Conservation (phyloP, 2,329 filamentous ascomycete genomes). For the Lithohypha guttulata region DNA sequence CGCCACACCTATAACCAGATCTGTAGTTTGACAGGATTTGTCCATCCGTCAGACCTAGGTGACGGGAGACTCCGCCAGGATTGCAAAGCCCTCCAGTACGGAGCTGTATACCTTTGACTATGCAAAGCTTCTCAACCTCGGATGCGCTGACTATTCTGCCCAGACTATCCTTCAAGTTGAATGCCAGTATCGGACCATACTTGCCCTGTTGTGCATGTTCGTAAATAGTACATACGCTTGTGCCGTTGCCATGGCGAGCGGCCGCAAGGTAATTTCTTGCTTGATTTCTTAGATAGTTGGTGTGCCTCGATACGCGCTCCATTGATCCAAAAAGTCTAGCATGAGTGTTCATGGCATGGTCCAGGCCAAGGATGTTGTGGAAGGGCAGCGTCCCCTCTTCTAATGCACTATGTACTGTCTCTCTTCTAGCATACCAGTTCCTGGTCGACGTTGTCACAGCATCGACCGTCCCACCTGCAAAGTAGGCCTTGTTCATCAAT, state of each 20-base stretch:
- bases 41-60: slow-evolving; percentile 62
- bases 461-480: slow-evolving; percentile 90
- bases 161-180: slow-evolving; percentile 62
- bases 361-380: slow-evolving; percentile 77
- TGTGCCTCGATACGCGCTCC: slow-evolving; percentile 58
- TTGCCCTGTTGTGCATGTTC: slow-evolving; percentile 27
- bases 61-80: slow-evolving; percentile 69
- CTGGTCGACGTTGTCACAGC: slow-evolving; percentile 70
- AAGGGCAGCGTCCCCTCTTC: slow-evolving; percentile 89
- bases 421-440: slow-evolving; percentile 73
- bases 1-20: slow-evolving; percentile 72
- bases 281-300: slow-evolving; percentile 50
- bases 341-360: slow-evolving; percentile 62
- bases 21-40: slow-evolving; percentile 81
- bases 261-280: slow-evolving; percentile 48
- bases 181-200: slow-evolving; percentile 67
- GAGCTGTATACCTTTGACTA: slow-evolving; percentile 68
- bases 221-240: slow-evolving; percentile 58
- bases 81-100: slow-evolving; percentile 87
- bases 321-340: slow-evolving; percentile 60
- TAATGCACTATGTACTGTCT: slow-evolving; percentile 63
- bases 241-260: slow-evolving; percentile 60
- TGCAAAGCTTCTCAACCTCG: slow-evolving; percentile 79
- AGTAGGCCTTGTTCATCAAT: slow-evolving; percentile 63
- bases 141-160: slow-evolving; percentile 69